A percentile compares a stretch with the other conserved stretches of the same genome.
These are phyloP conservation scores for Lactarius tabidus DNA, from an alignment of 768 basidiomycete genomes.

Conservation along the genomic window DNA sequence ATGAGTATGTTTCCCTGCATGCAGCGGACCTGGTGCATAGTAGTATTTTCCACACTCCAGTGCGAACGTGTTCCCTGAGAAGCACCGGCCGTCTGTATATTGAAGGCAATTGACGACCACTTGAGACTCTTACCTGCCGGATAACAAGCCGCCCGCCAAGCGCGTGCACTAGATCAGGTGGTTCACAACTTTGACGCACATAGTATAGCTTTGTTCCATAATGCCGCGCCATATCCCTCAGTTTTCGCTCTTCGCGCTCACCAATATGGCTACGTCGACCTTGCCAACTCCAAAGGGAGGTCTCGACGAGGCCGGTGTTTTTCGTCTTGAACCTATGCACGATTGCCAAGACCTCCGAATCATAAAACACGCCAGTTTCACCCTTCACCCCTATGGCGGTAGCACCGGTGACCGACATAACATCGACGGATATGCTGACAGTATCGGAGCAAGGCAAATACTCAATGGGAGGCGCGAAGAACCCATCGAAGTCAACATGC, in stretches of 20 bases:
- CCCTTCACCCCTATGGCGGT: slow-evolving; percentile 44
- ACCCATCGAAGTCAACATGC: slow-evolving; percentile 42
- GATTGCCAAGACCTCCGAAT: slow-evolving; percentile 63
- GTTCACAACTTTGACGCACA: slow-evolving; percentile 61
- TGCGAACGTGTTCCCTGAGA: slow-evolving; percentile 62
- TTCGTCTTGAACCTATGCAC: slow-evolving; percentile 66
- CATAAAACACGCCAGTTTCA: slow-evolving; percentile 60
- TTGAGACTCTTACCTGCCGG: slow-evolving; percentile 56
- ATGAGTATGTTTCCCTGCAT: slow-evolving; percentile 49
- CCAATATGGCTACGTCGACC: slow-evolving; percentile 52
- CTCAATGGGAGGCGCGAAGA: slow-evolving; percentile 36
- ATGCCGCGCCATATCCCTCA: slow-evolving; percentile 65
- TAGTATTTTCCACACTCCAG: slow-evolving; percentile 76
- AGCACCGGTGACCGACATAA: slow-evolving; percentile 54
- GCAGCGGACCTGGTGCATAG: slow-evolving; percentile 72
- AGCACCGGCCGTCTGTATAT: not conserved
- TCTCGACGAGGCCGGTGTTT: slow-evolving; percentile 60
- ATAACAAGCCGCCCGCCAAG: slow-evolving; percentile 71
- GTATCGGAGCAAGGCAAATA: slow-evolving; percentile 35
- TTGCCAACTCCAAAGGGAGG: slow-evolving; percentile 73
- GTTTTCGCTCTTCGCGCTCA: slow-evolving; percentile 60
- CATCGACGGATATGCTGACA: slow-evolving; percentile 69
- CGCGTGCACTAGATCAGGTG: slow-evolving; percentile 53
- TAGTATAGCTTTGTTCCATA: slow-evolving; percentile 53
- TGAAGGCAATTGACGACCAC: not conserved